Evolutionary conservation across 352 stramenopile species (phyloP).

Genomic region (Globisporangium echinulatum): DNA sequence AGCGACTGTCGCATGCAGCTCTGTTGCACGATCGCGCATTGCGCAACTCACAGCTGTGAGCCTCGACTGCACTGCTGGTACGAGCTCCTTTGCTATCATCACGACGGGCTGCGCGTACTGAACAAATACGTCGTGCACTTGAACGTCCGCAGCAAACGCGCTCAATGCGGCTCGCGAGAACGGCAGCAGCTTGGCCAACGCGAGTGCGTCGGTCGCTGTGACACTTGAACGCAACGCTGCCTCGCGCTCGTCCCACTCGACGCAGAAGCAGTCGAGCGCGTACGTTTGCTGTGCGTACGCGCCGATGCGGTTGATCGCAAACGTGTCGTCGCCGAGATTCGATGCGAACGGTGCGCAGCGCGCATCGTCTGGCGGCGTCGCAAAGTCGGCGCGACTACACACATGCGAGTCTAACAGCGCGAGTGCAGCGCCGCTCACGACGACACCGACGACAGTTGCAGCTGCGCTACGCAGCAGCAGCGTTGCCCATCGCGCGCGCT

Average conservation of each 20-base stretch:
- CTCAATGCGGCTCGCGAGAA: constrained; percentile 22
- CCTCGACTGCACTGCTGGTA: constrained; percentile 22
- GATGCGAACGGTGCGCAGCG: constrained; percentile 21
- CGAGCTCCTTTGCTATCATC: constrained; percentile 21
- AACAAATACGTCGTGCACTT: constrained; percentile 24
- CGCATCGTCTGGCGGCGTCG: neutral
- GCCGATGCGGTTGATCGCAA: constrained; percentile 21
- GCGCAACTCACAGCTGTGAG: constrained; percentile 11
- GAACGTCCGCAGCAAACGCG: constrained; percentile 1
- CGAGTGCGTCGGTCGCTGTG: constrained; percentile 17
- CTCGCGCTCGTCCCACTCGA: constrained; percentile 36
- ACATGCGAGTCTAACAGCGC: neutral
- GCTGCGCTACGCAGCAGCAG: no score
- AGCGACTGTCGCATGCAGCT: neutral
- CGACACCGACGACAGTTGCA: neutral
- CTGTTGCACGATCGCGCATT: neutral
- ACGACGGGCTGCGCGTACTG: constrained; percentile 32
- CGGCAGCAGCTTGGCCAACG: constrained; percentile 26
- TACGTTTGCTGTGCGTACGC: constrained; percentile 26
- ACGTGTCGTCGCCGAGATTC: constrained; percentile 20
- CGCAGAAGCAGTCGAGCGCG: constrained; percentile 30
- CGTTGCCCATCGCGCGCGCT: no score
- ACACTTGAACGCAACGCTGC: constrained; percentile 19
- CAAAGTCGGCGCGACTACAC: neutral
- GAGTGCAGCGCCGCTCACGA: neutral